Evolutionary conservation across 495 filamentous ascomycete species (phyloP), one percentile per base, ranked within the genome.

Genomic region (Podospora pseudoanserina): DNA sequence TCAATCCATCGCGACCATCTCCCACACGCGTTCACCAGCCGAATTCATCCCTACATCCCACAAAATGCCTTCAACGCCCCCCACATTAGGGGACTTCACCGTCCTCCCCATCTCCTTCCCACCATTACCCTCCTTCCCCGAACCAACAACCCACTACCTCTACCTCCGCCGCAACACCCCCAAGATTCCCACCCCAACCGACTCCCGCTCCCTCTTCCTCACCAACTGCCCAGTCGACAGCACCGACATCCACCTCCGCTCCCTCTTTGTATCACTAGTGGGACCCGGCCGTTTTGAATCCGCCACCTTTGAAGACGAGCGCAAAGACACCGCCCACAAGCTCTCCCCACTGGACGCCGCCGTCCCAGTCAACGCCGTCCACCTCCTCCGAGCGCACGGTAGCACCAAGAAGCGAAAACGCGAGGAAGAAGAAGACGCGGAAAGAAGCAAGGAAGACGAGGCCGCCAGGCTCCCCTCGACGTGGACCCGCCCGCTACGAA

Each of bases 221-320:
- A 89, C 93, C 68, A 98, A 99, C 75, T 75, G 94, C 5, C 96
- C 95, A 44, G 81, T 93, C 71, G 94, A 97, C 77, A 88, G 91
- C 65, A 96, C 91, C 49, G 87, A 91, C 61, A 72, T 79, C 0
- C 92, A 95, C 72, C 79, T 98, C 19, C 89, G 92, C 53, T 82
- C 86, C 65, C 79, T 99, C 0, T 92, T 97, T 71, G 79, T 86
- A 0, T 81, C 81, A 0, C 83, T 92, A 56, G 82, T 95, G 28
- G 88, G 91, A 34, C 87, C 87, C 5, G 91, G 90, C 28, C 85
- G 89, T 57, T 88, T 99, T 53, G 92, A 96, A 78, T 81, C 79
- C 60, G 89, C 92, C 3, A 79, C 86, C 1, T 96, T 97, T 73
- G 90, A 91, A 67, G 79, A 81, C 39, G 81, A 81, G 54, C 77